Evolutionary conservation across 2,329 filamentous ascomycete species (phyloP).

Genomic region (Arthrobotrys pseudoclavata): DNA sequence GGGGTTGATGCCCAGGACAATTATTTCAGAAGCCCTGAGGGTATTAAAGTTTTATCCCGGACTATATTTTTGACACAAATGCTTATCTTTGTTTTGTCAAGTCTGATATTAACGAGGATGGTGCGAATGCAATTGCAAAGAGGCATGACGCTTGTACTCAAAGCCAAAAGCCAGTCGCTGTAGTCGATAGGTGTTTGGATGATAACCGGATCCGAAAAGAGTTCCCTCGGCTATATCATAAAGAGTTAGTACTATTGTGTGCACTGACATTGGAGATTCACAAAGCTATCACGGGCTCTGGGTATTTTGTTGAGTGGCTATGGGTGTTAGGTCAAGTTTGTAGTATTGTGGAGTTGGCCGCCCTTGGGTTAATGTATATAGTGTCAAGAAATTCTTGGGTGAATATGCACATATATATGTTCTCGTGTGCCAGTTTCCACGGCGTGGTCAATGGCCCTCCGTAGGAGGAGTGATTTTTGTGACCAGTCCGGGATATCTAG

Average conservation of each 20-base stretch:
- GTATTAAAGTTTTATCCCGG: background rate
- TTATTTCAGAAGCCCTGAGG: background rate
- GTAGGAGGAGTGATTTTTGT: too few species aligned
- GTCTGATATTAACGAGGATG: background rate
- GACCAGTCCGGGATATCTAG: too few species aligned
- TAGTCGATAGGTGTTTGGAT: background rate
- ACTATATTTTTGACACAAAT: background rate
- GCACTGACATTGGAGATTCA: background rate
- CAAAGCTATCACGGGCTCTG: background rate
- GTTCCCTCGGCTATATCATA: background rate
- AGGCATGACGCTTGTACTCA: background rate
- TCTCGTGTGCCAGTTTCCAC: too few species aligned
- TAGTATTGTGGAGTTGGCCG: background rate
- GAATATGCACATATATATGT: too few species aligned
- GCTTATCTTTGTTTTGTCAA: background rate
- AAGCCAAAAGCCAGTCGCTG: background rate
- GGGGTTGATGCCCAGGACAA: background rate
- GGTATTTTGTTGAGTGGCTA: constrained; percentile 10
- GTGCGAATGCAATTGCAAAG: background rate
- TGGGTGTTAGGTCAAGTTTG: constrained; percentile 14
- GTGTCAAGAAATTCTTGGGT: background rate
- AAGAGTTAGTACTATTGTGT: background rate
- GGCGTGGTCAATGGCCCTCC: too few species aligned
- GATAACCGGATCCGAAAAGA: background rate
- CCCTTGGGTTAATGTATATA: background rate